A percentile compares a stretch with the other conserved stretches of the same genome.
Evolutionary conservation across 2,329 filamentous ascomycete genomes (phyloP).

Genomic region (Exophiala bonariae): DNA sequence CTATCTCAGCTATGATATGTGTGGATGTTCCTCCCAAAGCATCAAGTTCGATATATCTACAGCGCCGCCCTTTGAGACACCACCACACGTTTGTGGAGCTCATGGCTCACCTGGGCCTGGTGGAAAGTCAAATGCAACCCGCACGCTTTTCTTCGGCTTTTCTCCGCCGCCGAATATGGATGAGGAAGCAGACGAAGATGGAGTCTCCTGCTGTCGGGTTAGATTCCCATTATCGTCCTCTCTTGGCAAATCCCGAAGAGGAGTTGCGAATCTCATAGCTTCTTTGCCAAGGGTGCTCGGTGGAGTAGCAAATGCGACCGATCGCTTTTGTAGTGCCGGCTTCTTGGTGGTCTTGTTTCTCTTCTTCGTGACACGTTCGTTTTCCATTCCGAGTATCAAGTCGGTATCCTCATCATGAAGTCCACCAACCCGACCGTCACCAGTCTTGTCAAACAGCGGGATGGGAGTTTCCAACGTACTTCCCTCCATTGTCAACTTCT

Average conservation of each 20-base stretch:
- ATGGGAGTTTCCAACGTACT: conserved; percentile 13
- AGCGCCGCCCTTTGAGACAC: too few species aligned
- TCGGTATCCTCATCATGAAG: conserved; percentile 5
- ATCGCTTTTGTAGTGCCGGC: too few species aligned
- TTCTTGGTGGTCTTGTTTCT: conserved; percentile 1
- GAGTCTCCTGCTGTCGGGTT: too few species aligned
- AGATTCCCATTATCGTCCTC: background rate
- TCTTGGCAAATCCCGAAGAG: background rate
- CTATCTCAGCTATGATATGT: too few species aligned
- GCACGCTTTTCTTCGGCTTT: conserved; percentile 18
- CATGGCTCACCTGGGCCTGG: too few species aligned
- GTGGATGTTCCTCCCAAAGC: too few species aligned
- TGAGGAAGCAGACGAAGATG: background rate
- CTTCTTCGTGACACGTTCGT: conserved; percentile 9
- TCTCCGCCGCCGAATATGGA: background rate
- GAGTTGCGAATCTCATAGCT: too few species aligned
- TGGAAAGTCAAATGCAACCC: conserved; percentile 2
- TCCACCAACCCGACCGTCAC: background rate
- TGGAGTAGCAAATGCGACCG: background rate
- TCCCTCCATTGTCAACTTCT: conserved; percentile 17
- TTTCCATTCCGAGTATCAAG: conserved; percentile 11
- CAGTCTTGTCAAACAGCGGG: conserved; percentile 16
- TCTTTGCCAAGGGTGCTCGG: background rate
- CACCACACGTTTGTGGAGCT: too few species aligned
- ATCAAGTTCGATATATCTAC: too few species aligned